Conservation (phyloP, 2,329 filamentous ascomycete species). For the Epichloe scottii region DNA sequence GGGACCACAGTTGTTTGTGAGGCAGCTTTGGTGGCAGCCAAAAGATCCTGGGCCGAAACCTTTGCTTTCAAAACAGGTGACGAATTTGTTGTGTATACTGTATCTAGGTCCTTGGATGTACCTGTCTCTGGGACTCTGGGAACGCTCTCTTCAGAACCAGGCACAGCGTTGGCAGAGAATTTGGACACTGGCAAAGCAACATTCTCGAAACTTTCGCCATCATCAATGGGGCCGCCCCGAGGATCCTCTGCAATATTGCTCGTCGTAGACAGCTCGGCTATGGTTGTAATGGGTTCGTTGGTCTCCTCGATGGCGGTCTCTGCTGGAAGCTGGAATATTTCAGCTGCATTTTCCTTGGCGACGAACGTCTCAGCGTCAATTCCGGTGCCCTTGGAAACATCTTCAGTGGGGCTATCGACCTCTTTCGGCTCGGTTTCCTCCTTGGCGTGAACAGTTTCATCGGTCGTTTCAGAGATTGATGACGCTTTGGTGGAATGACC, state of each 20-base stretch:
- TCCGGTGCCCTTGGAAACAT: neutral
- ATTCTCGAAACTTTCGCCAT: conserved; percentile 5
- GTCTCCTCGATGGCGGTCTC: neutral
- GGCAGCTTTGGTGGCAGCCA: conserved; percentile 11
- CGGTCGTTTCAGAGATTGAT: conserved; percentile 49
- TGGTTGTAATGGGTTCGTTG: neutral
- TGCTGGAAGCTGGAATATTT: neutral
- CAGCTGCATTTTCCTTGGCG: neutral
- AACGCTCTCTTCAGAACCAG: conserved; percentile 1
- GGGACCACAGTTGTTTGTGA: conserved; percentile 5
- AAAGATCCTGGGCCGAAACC: conserved; percentile 17
- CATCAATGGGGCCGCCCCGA: conserved; percentile 2
- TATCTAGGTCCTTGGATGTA: neutral
- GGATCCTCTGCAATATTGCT: neutral
- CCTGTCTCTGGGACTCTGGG: neutral
- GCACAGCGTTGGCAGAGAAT: conserved; percentile 10
- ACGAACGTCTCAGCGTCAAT: neutral
- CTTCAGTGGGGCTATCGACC: conserved; percentile 1
- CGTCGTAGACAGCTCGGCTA: neutral
- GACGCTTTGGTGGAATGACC: conserved; percentile 51
- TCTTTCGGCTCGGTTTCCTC: conserved; percentile 11
- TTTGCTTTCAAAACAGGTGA: conserved; percentile 12
- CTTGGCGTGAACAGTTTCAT: conserved; percentile 40
- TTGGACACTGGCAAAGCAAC: conserved; percentile 10
- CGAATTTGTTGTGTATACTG: conserved; percentile 7